Conservation (phyloP, 2,329 filamentous ascomycete genomes). For the Coniochaeta sp. region DNA sequence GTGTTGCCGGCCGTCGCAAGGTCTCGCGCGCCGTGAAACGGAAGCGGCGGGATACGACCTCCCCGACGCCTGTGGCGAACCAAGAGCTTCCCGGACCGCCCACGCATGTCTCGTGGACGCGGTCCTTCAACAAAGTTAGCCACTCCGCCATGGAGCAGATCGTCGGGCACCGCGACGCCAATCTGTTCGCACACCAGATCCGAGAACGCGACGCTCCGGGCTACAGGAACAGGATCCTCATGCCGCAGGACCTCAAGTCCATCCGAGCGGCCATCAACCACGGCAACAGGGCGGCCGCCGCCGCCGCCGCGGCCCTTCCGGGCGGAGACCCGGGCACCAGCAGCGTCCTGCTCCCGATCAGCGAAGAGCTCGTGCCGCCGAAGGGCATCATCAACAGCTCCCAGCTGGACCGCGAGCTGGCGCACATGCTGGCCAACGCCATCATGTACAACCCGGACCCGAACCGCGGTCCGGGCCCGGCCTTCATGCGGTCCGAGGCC, state of each 20-base stretch:
- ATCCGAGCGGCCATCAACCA: conserved; percentile 70
- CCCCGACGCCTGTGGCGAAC: conserved; percentile 24
- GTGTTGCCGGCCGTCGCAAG: conserved; percentile 30
- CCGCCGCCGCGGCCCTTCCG: conserved; percentile 53
- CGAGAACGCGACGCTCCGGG: conserved; percentile 70
- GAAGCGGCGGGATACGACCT: conserved; percentile 46
- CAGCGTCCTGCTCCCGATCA: conserved; percentile 59
- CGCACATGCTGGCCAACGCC: conserved; percentile 96
- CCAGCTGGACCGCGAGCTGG: conserved; percentile 86
- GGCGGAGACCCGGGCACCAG: conserved; percentile 50
- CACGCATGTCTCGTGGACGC: conserved; percentile 66
- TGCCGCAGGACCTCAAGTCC: conserved; percentile 70
- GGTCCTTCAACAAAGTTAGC: conserved; percentile 67
- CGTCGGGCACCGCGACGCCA: conserved; percentile 67
- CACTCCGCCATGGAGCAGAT: conserved; percentile 70
- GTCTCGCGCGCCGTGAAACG: conserved; percentile 38
- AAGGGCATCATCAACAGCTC: conserved; percentile 87
- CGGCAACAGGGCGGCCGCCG: conserved; percentile 58
- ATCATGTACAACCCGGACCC: conserved; percentile 96
- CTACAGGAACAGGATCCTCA: conserved; percentile 66
- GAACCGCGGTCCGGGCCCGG: conserved; percentile 58
- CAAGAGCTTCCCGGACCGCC: conserved; percentile 42
- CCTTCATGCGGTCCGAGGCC: conserved; percentile 43
- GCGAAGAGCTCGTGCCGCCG: conserved; percentile 73
- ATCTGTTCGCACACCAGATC: conserved; percentile 70